Evolutionary conservation across 2,329 filamentous ascomycete species (phyloP).

Genomic region (Colletotrichum cordylinicola): DNA sequence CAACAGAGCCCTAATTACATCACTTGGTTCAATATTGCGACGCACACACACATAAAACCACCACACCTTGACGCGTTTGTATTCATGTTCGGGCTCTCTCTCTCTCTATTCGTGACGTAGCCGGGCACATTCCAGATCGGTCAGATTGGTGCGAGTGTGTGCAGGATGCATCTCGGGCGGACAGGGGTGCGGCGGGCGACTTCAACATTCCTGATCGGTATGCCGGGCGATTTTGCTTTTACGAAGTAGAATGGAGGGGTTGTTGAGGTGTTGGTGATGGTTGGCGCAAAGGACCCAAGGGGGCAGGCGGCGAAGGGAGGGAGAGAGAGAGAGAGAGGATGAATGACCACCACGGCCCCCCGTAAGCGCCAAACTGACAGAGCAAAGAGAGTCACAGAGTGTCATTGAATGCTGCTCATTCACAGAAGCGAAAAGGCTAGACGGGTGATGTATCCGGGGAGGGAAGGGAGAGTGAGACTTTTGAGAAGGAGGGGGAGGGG

Average conservation of each 20-base stretch:
- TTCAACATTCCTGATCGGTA: not conserved
- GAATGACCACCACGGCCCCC: not conserved
- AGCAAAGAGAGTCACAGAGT: not conserved
- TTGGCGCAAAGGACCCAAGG: not conserved
- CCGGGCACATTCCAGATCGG: slow-evolving; percentile 12
- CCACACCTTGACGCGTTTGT: not conserved
- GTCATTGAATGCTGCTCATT: not conserved
- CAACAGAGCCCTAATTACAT: not conserved
- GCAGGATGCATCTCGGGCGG: slow-evolving; percentile 14
- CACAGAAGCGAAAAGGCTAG: not conserved
- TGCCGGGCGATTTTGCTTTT: not conserved
- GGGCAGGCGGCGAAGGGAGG: not conserved
- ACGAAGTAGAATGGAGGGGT: not conserved
- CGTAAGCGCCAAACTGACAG: not conserved
- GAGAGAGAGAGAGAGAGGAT: not conserved
- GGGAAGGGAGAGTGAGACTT: slow-evolving; percentile 8
- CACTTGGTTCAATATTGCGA: not conserved
- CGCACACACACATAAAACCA: not conserved
- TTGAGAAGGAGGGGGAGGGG: not conserved
- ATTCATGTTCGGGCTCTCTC: not conserved
- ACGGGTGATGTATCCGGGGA: not conserved
- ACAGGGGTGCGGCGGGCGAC: slow-evolving; percentile 7
- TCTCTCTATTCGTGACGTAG: not conserved
- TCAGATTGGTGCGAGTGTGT: slow-evolving; percentile 12
- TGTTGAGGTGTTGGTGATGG: not conserved